Conservation (phyloP, 2,329 filamentous ascomycete genomes). For the Orbilia ellipsospora region DNA sequence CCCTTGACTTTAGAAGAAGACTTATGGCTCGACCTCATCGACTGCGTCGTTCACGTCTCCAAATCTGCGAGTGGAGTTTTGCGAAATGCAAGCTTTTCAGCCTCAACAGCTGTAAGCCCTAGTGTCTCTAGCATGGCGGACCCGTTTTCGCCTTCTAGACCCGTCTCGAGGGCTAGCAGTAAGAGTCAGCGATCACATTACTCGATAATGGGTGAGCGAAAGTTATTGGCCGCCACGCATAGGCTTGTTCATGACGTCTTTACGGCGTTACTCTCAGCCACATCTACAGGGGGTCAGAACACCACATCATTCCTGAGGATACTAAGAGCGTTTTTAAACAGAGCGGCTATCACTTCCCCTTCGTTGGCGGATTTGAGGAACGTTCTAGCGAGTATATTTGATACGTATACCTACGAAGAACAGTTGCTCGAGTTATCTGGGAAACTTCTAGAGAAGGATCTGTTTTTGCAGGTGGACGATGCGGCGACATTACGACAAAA, state of each 20-base stretch:
- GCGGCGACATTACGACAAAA: slow-evolving; percentile 79
- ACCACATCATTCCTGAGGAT: slow-evolving; percentile 81
- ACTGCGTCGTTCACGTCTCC: slow-evolving; percentile 70
- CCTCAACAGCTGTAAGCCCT: slow-evolving; percentile 31
- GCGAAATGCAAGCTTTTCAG: slow-evolving; percentile 49
- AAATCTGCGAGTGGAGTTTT: slow-evolving; percentile 60
- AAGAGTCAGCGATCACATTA: slow-evolving; percentile 50
- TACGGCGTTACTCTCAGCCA: slow-evolving; percentile 82
- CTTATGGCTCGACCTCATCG: slow-evolving; percentile 75
- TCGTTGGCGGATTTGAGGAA: slow-evolving; percentile 86
- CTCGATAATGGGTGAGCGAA: slow-evolving; percentile 62
- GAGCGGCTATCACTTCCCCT: slow-evolving; percentile 82
- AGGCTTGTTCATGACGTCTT: slow-evolving; percentile 89
- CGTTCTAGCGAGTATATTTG: slow-evolving; percentile 89
- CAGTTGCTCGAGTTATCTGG: slow-evolving; percentile 87
- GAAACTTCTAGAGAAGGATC: slow-evolving; percentile 84
- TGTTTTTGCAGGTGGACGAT: slow-evolving; percentile 84
- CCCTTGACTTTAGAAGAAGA: slow-evolving; percentile 69
- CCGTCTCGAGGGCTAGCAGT: slow-evolving; percentile 63
- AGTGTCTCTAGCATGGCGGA: slow-evolving; percentile 31
- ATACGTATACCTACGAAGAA: slow-evolving; percentile 94
- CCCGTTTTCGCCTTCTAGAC: slow-evolving; percentile 37
- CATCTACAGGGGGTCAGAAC: slow-evolving; percentile 66
- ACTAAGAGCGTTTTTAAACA: slow-evolving; percentile 84
- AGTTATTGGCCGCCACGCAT: slow-evolving; percentile 76